These are phyloP conservation scores for Blastomyces silverae DNA, from an alignment of 2,329 filamentous ascomycete genomes.

Conservation along the genomic window DNA sequence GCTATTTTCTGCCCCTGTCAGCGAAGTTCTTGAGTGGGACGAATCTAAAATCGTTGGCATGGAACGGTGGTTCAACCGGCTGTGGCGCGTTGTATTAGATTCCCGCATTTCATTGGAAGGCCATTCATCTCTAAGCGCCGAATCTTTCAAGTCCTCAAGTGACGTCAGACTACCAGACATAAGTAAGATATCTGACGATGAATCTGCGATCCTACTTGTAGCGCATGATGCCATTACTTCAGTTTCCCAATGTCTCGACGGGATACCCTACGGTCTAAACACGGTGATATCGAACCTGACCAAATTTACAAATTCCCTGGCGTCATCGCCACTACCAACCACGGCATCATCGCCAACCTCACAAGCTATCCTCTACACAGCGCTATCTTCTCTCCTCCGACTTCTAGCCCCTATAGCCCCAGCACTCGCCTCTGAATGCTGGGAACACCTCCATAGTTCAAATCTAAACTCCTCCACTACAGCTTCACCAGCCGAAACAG, in stretches of 20 bases:
- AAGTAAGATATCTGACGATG: constrained; percentile 30
- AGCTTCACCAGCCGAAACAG: constrained; percentile 15
- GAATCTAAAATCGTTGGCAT: constrained; percentile 74
- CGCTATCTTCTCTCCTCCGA: constrained; percentile 53
- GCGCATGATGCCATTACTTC: constrained; percentile 61
- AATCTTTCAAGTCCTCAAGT: constrained; percentile 23
- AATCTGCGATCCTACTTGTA: constrained; percentile 53
- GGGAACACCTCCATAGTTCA: constrained; percentile 51
- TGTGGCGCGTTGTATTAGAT: constrained; percentile 54
- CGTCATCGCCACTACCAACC: constrained; percentile 38
- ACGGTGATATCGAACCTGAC: constrained; percentile 78
- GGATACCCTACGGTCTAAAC: constrained; percentile 69
- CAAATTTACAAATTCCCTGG: constrained; percentile 65
- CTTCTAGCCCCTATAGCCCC: constrained; percentile 75
- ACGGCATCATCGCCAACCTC: constrained; percentile 23
- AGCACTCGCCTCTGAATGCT: constrained; percentile 74
- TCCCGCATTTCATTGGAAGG: constrained; percentile 26
- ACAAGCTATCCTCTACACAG: constrained; percentile 40
- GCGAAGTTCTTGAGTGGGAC: constrained; percentile 81
- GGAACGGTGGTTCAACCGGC: constrained; percentile 67
- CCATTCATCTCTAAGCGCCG: constrained; percentile 22
- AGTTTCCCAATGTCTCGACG: constrained; percentile 61
- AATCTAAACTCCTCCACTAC: constrained; percentile 17
- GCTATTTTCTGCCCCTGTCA: constrained; percentile 79
- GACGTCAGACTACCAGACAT: constrained; percentile 29